These are phyloP conservation scores for Hypoxylon rickii DNA, from an alignment of 495 filamentous ascomycete genomes.

Conservation along the genomic window DNA sequence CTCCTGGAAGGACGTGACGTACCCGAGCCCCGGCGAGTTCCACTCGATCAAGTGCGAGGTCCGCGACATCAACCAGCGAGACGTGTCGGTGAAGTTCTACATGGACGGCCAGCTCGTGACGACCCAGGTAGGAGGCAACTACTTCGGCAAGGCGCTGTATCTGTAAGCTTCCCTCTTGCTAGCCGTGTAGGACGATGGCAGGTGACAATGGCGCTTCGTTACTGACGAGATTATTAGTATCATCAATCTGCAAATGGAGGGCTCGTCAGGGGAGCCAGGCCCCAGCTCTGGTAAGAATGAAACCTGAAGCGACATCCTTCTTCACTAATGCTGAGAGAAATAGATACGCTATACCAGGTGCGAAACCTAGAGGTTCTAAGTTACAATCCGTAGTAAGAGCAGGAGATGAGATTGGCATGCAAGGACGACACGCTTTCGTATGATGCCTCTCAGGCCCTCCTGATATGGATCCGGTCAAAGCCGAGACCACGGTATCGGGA, in stretches of 20 bases:
- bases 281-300: conserved; percentile 44
- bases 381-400: conserved; percentile 40
- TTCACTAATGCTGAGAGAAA: conserved; percentile 4
- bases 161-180: conserved; percentile 40
- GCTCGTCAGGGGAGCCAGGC: conserved; percentile 53
- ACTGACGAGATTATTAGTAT: conserved; percentile 39
- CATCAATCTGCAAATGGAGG: conserved; percentile 56
- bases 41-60: conserved; percentile 58
- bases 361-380: conserved; percentile 46
- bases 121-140: conserved; percentile 57
- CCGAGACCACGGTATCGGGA: too few relatives aligned
- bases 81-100: conserved; percentile 58
- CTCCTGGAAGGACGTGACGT: conserved; percentile 52
- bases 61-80: conserved; percentile 56
- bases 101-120: conserved; percentile 55
- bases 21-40: conserved; percentile 51
- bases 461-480: too few relatives aligned
- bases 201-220: not conserved
- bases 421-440: not conserved
- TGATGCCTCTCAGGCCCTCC: not conserved
- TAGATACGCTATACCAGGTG: conserved; percentile 49
- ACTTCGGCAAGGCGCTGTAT: conserved; percentile 54
- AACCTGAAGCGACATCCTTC: not conserved
- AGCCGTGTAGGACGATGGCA: not conserved
- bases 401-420: not conserved